phyloP scores from a whole-genome alignment of 148 eudicot species.

The Rhododendron williamsianum region DNA sequence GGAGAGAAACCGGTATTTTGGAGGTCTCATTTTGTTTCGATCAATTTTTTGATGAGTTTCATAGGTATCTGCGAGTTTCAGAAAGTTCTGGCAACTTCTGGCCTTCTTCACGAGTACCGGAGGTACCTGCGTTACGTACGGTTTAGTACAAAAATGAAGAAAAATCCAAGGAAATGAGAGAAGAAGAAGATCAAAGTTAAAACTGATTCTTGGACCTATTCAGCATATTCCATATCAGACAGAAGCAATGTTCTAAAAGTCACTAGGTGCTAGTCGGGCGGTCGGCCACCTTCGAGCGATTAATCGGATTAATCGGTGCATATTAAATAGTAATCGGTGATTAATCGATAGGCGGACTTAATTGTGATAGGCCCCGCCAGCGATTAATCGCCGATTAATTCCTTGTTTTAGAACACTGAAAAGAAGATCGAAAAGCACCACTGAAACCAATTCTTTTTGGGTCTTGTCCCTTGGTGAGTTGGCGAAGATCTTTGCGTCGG shows the following conservation, averaged over 20 bases:
- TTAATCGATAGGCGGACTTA: too few species aligned
- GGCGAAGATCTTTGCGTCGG: neutral
- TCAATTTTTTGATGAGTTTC: neutral
- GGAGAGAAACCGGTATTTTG: neutral
- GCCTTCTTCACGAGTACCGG: neutral
- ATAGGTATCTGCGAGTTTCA: neutral
- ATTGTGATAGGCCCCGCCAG: too few species aligned
- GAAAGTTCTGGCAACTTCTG: neutral
- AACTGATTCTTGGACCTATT: neutral
- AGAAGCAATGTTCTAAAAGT: neutral
- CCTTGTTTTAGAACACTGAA: too few species aligned
- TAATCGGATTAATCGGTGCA: too few species aligned
- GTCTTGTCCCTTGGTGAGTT: neutral
- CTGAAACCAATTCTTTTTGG: neutral
- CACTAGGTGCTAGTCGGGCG: too few species aligned
- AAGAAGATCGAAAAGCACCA: neutral
- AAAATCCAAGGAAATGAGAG: neutral
- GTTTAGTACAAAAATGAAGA: neutral
- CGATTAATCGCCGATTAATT: too few species aligned
- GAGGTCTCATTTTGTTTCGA: neutral
- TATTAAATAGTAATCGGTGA: too few species aligned
- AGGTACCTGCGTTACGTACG: too few species aligned
- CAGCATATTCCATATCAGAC: neutral
- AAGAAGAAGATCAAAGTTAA: neutral
- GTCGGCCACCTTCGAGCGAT: too few species aligned